Base-by-base conservation (phyloP, 768 basidiomycete genomes). In the Phlegmacium glaucopus region DNA sequence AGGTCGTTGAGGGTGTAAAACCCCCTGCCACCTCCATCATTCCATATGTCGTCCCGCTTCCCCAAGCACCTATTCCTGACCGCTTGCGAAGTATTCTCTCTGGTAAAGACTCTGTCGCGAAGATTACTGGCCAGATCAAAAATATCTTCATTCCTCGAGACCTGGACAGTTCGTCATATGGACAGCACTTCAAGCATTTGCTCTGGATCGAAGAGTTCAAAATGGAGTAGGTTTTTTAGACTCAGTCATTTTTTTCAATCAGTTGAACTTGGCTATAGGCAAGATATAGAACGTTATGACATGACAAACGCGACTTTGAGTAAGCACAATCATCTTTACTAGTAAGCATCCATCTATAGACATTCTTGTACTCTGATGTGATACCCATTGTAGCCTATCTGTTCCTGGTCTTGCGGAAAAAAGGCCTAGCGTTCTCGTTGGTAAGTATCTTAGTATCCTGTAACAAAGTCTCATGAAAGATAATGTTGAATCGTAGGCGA, bases 171-270 rank as follows among this genome's bases (percentile, higher is more conserved):
- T 58, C 57, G 1, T 70, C 72, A 0, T 79, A 83, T 52, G 64
- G 65, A 1, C 61, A 69, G 0, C 65, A 69, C 41, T 83, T 80
- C 64, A 76, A 77, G 56, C 56, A 65, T 15, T 58, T 85, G 4
- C 54, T 85, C 0, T 82, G 81, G 79, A 66, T 74, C 1, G 81
- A 84, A 53, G 82, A 77, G 47, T 64, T 52, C 42, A 69, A 69
- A 35, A 70, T 71, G 57, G 69, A 72, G 76, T 71, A 54, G 35
- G 67, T 59, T n/a, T 43, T 46, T 27, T 53, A 5, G 1, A 29
- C 32, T n/a, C 27, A 1, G n/a, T n/a, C 26, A 29, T 9, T 44
- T 18, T 12, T 41, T 36, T 42, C 30, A n/a, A 16, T 34, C 16
- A 40, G 22, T 9, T 40, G 11, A 16, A 27, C 40, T 16, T 39